A percentile compares a stretch with the other conserved stretches of the same genome.
phyloP scores from a whole-genome alignment of 306 rosid species.

The Morella rubra region DNA sequence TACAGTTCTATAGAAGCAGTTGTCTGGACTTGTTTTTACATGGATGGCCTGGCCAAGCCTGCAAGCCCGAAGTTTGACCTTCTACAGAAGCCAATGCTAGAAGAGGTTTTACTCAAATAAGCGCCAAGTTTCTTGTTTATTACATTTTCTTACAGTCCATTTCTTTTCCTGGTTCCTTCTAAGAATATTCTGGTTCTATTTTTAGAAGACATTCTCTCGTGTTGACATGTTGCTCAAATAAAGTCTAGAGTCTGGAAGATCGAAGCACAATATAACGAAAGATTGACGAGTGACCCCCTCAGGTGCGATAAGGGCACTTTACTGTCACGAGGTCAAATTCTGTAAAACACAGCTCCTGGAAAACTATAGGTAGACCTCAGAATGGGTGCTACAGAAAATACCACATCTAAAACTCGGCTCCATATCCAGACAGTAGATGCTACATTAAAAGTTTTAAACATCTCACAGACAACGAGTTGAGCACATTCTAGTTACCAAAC shows the following conservation, averaged over 20 bases:
- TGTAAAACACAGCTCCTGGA: neutral
- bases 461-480: too few relatives aligned
- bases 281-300: too few relatives aligned
- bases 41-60: neutral
- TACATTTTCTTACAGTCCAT: neutral
- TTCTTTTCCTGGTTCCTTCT: too few relatives aligned
- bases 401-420: neutral
- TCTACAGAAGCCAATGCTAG: conserved; percentile 18
- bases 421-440: neutral
- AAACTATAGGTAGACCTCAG: neutral
- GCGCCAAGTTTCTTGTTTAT: conserved; percentile 13
- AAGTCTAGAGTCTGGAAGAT: too few relatives aligned
- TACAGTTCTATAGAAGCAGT: conserved; percentile 26
- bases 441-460: too few relatives aligned
- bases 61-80: conserved; percentile 1
- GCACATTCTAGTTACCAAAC: neutral
- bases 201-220: too few relatives aligned
- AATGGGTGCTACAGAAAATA: neutral
- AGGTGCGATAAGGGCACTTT: too few relatives aligned
- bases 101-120: conserved; percentile 16
- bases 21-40: conserved; percentile 7
- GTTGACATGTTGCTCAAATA: too few relatives aligned
- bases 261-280: neutral
- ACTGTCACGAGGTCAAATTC: neutral
- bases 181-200: too few relatives aligned